phyloP scores from a whole-genome alignment of 2,329 filamentous ascomycete species.

The Coniella vitis region DNA sequence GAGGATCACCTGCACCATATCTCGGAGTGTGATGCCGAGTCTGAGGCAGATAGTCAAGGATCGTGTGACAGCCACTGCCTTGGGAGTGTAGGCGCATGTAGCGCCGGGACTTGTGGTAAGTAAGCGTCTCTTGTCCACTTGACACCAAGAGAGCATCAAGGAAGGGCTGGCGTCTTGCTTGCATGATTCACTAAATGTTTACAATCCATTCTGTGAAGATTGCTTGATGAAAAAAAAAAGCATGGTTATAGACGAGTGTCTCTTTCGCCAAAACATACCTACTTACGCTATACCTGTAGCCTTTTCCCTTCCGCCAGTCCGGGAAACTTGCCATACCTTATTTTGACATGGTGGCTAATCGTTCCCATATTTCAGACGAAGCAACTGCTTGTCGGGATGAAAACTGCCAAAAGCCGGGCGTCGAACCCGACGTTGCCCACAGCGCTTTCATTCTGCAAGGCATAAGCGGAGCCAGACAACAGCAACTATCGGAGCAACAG shows the following conservation, averaged over 20 bases:
- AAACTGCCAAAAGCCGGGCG: slow-evolving; percentile 17
- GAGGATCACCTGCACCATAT: neutral
- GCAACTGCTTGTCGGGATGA: slow-evolving; percentile 20
- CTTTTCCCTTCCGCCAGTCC: too few relatives aligned
- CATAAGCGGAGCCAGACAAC: slow-evolving; percentile 17
- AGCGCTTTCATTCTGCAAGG: slow-evolving; percentile 14
- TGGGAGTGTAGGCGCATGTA: slow-evolving; percentile 11
- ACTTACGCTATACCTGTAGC: too few relatives aligned
- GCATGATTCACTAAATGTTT: too few relatives aligned
- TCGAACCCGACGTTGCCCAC: slow-evolving; percentile 23
- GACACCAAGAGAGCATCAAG: neutral
- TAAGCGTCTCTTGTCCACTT: neutral
- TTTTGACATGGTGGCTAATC: neutral
- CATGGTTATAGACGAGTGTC: too few relatives aligned
- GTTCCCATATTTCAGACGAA: slow-evolving; percentile 16
- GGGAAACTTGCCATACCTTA: neutral
- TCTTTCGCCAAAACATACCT: too few relatives aligned
- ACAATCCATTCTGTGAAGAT: too few relatives aligned
- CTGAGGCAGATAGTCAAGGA: slow-evolving; percentile 2
- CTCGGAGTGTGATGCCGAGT: slow-evolving; percentile 6
- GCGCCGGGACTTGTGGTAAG: slow-evolving; percentile 12
- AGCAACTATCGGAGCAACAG: neutral
- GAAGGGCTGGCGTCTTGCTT: too few relatives aligned
- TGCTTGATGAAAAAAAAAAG: too few relatives aligned
- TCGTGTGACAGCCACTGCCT: slow-evolving; percentile 14